Evolutionary conservation across 768 basidiomycete genomes (phyloP).

Genomic region (Agaricus subrufescens): DNA sequence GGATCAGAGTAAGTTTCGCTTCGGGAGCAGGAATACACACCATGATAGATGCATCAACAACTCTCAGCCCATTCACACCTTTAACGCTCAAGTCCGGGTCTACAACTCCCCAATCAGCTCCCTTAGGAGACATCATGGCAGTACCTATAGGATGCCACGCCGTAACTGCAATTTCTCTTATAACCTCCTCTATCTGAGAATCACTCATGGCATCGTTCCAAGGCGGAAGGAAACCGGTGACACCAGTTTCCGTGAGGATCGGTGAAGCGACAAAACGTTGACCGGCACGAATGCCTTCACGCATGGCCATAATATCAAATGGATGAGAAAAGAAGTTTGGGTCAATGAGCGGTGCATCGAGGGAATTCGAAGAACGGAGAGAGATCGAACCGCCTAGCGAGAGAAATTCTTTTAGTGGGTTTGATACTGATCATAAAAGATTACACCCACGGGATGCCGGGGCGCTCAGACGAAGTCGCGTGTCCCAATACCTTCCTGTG

Average conservation of each 20-base stretch:
- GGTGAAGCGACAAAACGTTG: conserved; percentile 17
- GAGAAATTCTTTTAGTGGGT: neutral
- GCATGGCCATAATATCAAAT: conserved; percentile 19
- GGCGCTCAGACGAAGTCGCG: conserved; percentile 16
- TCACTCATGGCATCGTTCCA: neutral
- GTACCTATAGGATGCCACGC: conserved; percentile 28
- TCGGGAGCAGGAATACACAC: conserved; percentile 16
- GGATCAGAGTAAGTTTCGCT: neutral
- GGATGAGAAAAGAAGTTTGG: conserved; percentile 22
- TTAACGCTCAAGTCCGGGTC: conserved; percentile 33
- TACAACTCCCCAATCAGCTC: conserved; percentile 26
- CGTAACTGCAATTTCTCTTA: conserved; percentile 16
- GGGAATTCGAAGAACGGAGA: conserved; percentile 36
- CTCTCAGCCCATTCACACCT: conserved; percentile 24
- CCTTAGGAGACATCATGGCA: conserved; percentile 23
- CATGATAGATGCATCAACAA: conserved; percentile 33
- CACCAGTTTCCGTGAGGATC: conserved; percentile 11
- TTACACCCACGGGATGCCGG: conserved; percentile 22
- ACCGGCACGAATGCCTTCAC: conserved; percentile 15
- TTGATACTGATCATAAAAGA: neutral
- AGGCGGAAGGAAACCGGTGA: conserved; percentile 7
- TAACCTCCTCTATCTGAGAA: conserved; percentile 8
- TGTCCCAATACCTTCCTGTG: conserved; percentile 13
- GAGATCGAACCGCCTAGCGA: conserved; percentile 14
- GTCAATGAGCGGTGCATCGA: conserved; percentile 39